Evolutionary conservation across 1,284 basidiomycete genomes (phyloP).

Genomic region (Cryptococcus maquisensis): DNA sequence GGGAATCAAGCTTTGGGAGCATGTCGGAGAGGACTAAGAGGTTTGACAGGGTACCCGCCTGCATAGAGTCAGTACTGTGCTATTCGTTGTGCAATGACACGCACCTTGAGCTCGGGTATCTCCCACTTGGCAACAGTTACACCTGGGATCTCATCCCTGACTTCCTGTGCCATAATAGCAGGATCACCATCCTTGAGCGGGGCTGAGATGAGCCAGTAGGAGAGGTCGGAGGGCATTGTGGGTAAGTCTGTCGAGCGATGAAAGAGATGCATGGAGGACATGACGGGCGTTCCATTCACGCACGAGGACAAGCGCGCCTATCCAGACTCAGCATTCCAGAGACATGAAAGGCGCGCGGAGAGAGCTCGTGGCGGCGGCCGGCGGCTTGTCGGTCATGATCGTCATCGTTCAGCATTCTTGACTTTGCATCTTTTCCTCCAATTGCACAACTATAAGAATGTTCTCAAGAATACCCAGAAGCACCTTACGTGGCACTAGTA

Average conservation of each 20-base stretch:
- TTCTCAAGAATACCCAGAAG: not conserved
- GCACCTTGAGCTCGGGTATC: constrained; percentile 49
- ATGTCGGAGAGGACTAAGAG: constrained; percentile 88
- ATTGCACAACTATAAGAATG: not conserved
- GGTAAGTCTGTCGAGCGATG: no score
- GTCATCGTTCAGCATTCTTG: no score
- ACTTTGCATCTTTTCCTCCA: not conserved
- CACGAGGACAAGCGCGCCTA: no score
- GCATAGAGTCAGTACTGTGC: constrained; percentile 7
- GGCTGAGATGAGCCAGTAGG: constrained; percentile 56
- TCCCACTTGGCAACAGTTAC: constrained; percentile 43
- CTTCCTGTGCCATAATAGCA: constrained; percentile 50
- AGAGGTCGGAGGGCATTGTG: constrained; percentile 53
- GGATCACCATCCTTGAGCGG: constrained; percentile 53
- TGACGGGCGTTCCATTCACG: no score
- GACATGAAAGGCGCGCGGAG: no score
- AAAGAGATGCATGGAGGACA: no score
- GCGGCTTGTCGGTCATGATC: no score
- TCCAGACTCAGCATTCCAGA: no score
- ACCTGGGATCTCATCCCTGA: constrained; percentile 44
- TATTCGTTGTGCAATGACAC: constrained; percentile 11
- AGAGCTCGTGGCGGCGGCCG: no score
- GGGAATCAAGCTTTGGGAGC: constrained; percentile 84
- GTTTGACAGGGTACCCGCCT: constrained; percentile 92
- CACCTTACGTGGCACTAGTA: not conserved